Evolutionary conservation across 2,329 filamentous ascomycete species (phyloP).

Genomic region (Pseudohalonectria lignicola): DNA sequence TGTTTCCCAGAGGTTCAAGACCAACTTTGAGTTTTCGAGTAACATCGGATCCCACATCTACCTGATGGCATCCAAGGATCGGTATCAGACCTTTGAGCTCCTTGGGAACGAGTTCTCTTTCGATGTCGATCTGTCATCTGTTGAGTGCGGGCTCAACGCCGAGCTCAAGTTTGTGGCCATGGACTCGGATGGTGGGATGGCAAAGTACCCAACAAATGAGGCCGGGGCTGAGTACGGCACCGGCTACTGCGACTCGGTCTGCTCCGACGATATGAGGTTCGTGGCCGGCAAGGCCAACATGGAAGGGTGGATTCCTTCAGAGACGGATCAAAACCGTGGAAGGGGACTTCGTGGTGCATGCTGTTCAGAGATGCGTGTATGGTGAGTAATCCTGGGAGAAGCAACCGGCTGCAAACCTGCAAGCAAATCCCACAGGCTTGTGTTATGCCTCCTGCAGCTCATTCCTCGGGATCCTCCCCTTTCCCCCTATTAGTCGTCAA

Average conservation of each 20-base stretch:
- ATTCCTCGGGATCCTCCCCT: too few species aligned
- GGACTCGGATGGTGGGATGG: conserved; percentile 48
- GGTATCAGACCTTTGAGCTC: conserved; percentile 46
- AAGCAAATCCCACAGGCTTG: too few species aligned
- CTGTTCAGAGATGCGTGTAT: conserved; percentile 45
- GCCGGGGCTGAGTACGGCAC: conserved; percentile 50
- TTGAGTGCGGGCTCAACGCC: conserved; percentile 53
- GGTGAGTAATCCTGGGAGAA: too few species aligned
- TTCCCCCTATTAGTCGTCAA: too few species aligned
- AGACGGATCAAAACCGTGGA: too few species aligned
- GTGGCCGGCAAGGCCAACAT: conserved; percentile 37
- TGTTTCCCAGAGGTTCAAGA: too few species aligned
- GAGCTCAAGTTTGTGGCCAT: conserved; percentile 49
- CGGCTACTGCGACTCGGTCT: conserved; percentile 54
- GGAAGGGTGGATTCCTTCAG: conserved; percentile 25
- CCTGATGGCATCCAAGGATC: conserved; percentile 24
- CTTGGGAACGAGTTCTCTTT: conserved; percentile 50
- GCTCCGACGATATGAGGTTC: conserved; percentile 32
- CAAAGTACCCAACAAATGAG: conserved; percentile 37
- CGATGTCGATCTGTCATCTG: conserved; percentile 49
- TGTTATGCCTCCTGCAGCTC: too few species aligned
- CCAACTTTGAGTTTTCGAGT: too few species aligned
- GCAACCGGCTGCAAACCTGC: too few species aligned
- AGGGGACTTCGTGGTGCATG: too few species aligned
- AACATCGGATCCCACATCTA: neutral